A percentile compares a stretch with the other conserved stretches of the same genome.
These are phyloP conservation scores for Wolfiporia cocos DNA, from an alignment of 1,284 basidiomycete species.

Conservation along the genomic window DNA sequence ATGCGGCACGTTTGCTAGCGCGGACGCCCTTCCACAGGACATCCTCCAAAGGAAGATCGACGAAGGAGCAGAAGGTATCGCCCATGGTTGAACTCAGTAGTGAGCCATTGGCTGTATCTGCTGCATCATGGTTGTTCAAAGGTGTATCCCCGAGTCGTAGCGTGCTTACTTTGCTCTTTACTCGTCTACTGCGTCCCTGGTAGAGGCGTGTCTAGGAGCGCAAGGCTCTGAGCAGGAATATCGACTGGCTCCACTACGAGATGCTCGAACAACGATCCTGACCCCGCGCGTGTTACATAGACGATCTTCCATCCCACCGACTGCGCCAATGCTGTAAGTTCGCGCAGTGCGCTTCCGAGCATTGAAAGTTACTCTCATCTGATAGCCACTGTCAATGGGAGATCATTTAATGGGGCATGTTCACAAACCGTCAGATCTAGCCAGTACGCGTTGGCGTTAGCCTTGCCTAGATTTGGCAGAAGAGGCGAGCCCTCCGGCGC, in stretches of 20 bases:
- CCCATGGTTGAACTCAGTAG: slow-evolving; percentile 19
- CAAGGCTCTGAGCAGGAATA: slow-evolving; percentile 30
- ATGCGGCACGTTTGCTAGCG: slow-evolving; percentile 3
- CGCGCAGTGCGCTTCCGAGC: slow-evolving; percentile 68
- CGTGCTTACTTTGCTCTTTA: neutral
- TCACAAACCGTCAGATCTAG: slow-evolving; percentile 59
- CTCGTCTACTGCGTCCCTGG: slow-evolving; percentile 1
- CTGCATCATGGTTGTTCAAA: too few relatives aligned
- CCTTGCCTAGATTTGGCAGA: slow-evolving; percentile 64
- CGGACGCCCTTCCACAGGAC: slow-evolving; percentile 12
- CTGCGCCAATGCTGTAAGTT: slow-evolving; percentile 47
- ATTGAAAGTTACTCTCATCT: slow-evolving; percentile 69
- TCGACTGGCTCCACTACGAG: slow-evolving; percentile 55
- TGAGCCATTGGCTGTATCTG: too few relatives aligned
- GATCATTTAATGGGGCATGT: slow-evolving; percentile 1
- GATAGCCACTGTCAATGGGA: slow-evolving; percentile 1
- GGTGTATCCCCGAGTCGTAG: too few relatives aligned
- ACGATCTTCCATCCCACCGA: slow-evolving; percentile 65
- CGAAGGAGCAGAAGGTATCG: slow-evolving; percentile 23
- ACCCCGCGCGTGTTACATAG: slow-evolving; percentile 48
- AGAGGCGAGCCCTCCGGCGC: slow-evolving; percentile 45
- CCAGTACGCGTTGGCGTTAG: slow-evolving; percentile 65
- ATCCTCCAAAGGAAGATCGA: slow-evolving; percentile 22
- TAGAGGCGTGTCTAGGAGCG: slow-evolving; percentile 9
- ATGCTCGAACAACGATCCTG: slow-evolving; percentile 62